Base-by-base conservation (phyloP, 805 yeast species). In the Lipomyces lipofer region DNA sequence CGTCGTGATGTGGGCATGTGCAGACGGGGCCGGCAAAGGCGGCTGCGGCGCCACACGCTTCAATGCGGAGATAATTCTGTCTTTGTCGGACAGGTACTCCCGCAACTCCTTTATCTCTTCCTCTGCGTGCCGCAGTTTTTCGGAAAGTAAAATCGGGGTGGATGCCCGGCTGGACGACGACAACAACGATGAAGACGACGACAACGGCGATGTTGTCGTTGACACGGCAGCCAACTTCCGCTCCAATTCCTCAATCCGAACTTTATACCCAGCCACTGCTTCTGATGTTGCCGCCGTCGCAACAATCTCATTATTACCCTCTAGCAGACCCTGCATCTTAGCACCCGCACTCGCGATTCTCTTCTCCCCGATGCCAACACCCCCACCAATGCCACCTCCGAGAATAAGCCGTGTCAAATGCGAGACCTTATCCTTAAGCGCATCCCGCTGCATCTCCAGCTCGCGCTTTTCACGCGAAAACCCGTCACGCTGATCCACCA, bases 31-130 rank as follows among this genome's bases (percentile, higher is more conserved):
- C 12, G 19, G 33, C 33, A 19, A 8, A n/a, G 22, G 8, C 15
- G 44, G 9, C n/a, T 17, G 33, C 17, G 24, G 12, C 32, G 45
- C 19, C 10, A n/a, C 24, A 17, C 44, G 35, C 29, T 84, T 81
- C 52, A 89, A 72, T 1, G 92, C 89, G 56, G 79, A 81, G 54
- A 90, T 86, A 59, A 90, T 84, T 43, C 83, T 82, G 62, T 89
- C 95, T 68, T 89, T 90, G 59, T 86, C 87, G 43, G 78, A 77
- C 35, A 87, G 64, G 42, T 79, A 75, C 47, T 81, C 84, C 63
- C 78, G 78, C 60, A 91, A 73, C 47, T 83, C 88, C 44, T 71
- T 63, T 12, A 90, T 80, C 64, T 86, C 92, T 45, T 24, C 32
- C 12, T 45, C 49, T 17, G 49, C 49, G 22, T n/a, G 13, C 6